Percentiles rank a stretch among this genome's conserved stretches.
phyloP scores from a whole-genome alignment of 352 stramenopile genomes.

The Pythium pyrilobum region DNA sequence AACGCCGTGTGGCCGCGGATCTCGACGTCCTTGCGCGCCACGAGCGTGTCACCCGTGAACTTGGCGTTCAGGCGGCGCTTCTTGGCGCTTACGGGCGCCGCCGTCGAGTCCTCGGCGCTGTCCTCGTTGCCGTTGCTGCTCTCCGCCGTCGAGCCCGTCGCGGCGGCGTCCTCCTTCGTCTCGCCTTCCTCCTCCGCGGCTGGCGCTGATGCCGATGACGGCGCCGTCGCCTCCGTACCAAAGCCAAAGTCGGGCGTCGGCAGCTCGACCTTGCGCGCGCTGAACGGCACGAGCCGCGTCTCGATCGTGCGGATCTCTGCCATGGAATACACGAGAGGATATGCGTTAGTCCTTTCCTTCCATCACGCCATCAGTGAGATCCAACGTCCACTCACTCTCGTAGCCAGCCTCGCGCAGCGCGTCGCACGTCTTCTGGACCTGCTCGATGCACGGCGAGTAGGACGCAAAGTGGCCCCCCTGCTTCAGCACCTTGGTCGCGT shows the following conservation, averaged over 20 bases:
- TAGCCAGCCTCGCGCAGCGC: conserved; percentile 72
- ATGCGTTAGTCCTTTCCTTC: neutral
- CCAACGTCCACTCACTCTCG: conserved; percentile 47
- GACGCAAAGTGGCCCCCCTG: conserved; percentile 90
- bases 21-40: conserved; percentile 83
- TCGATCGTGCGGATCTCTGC: conserved; percentile 89
- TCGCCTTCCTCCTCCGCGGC: neutral
- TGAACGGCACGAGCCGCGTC: conserved; percentile 89
- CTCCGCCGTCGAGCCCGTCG: conserved; percentile 16
- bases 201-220: neutral
- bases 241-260: conserved; percentile 72
- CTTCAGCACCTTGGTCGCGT: conserved; percentile 93
- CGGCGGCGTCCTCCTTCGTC: neutral
- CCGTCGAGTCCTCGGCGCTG: conserved; percentile 24
- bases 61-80: conserved; percentile 53
- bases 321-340: neutral
- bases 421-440: conserved; percentile 92
- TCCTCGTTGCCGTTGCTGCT: conserved; percentile 16
- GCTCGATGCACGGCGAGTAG: conserved; percentile 99
- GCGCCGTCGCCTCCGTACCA: neutral
- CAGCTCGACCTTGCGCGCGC: conserved; percentile 55
- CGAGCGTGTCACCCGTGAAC: conserved; percentile 48
- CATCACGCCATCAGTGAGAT: neutral
- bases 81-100: conserved; percentile 14
- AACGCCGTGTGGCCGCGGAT: conserved; percentile 86